A percentile compares a stretch with the other conserved stretches of the same genome.
Evolutionary conservation across 202 grass and related monocot species (phyloP).

Genomic region (Eragrostis tef): DNA sequence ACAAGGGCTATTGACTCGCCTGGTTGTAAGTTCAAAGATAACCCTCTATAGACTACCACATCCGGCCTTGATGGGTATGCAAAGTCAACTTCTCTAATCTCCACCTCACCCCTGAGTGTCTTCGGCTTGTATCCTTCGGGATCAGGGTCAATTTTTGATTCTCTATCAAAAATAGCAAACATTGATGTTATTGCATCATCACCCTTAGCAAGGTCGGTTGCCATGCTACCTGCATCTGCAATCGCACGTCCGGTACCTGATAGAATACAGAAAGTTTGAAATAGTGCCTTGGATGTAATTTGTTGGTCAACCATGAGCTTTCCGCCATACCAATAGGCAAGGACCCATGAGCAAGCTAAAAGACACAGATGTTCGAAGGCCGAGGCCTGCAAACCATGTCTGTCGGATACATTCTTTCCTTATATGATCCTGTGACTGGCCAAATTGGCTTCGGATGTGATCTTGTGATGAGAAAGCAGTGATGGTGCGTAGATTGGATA

Average conservation of each 20-base stretch:
- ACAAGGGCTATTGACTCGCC: conserved; percentile 84
- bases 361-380: conserved; percentile 73
- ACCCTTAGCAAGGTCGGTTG: conserved; percentile 89
- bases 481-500: conserved; percentile 80
- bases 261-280: conserved; percentile 84
- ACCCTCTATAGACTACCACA: conserved; percentile 66
- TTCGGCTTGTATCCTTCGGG: conserved; percentile 55
- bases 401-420: conserved; percentile 69
- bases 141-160: conserved; percentile 79
- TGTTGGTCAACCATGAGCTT: conserved; percentile 56
- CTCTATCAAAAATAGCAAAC: conserved; percentile 75
- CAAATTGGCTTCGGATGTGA: conserved; percentile 69
- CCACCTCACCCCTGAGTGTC: conserved; percentile 65
- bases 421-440: conserved; percentile 64
- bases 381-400: conserved; percentile 79
- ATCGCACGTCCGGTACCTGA: conserved; percentile 82
- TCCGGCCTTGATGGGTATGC: conserved; percentile 74
- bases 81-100: conserved; percentile 72
- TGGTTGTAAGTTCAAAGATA: conserved; percentile 68
- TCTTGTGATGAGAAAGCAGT: conserved; percentile 91
- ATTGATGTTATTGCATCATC: conserved; percentile 70
- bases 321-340: conserved; percentile 93
- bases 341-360: conserved; percentile 68
- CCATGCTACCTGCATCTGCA: conserved; percentile 86
- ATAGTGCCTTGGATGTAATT: conserved; percentile 68